These are phyloP conservation scores for Phytophthora pluvialis DNA, from an alignment of 352 stramenopile species.

Conservation along the genomic window DNA sequence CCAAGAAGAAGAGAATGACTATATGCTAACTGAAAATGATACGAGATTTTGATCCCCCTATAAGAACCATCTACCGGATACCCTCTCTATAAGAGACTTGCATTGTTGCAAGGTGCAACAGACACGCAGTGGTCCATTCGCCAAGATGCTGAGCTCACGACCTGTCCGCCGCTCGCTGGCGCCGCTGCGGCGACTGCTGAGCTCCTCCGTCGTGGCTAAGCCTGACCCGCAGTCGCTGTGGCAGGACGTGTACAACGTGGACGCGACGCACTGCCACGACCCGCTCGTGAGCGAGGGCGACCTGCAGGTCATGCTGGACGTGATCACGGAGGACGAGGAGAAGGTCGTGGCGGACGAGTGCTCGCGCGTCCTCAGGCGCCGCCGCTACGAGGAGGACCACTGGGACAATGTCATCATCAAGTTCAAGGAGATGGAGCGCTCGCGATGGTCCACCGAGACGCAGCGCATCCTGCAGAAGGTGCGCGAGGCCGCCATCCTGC, in stretches of 20 bases:
- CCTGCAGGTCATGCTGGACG: slow-evolving; percentile 67
- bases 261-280: slow-evolving; percentile 65
- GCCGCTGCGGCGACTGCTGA: slow-evolving; percentile 12
- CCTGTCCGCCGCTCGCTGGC: slow-evolving; percentile 14
- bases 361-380: slow-evolving; percentile 59
- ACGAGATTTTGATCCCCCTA: too few relatives aligned
- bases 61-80: too few relatives aligned
- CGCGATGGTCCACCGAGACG: slow-evolving; percentile 79
- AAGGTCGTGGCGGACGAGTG: slow-evolving; percentile 75
- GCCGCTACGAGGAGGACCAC: slow-evolving; percentile 83
- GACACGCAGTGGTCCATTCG: slow-evolving; percentile 20
- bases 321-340: slow-evolving; percentile 83
- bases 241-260: slow-evolving; percentile 51
- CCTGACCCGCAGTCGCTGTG: slow-evolving; percentile 29
- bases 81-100: too few relatives aligned
- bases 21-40: too few relatives aligned
- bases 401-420: slow-evolving; percentile 90
- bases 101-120: too few relatives aligned
- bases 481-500: slow-evolving; percentile 62
- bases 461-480: slow-evolving; percentile 68
- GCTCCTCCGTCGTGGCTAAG: slow-evolving; percentile 4
- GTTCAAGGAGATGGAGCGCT: slow-evolving; percentile 90
- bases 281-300: slow-evolving; percentile 62
- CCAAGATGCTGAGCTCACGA: slow-evolving; percentile 20
- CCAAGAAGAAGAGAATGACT: slow-evolving; percentile 3